Percentiles rank a stretch among this genome's conserved stretches.
Evolutionary conservation across 2,329 filamentous ascomycete species (phyloP).

Genomic region (Plectosphaerella plurivora): DNA sequence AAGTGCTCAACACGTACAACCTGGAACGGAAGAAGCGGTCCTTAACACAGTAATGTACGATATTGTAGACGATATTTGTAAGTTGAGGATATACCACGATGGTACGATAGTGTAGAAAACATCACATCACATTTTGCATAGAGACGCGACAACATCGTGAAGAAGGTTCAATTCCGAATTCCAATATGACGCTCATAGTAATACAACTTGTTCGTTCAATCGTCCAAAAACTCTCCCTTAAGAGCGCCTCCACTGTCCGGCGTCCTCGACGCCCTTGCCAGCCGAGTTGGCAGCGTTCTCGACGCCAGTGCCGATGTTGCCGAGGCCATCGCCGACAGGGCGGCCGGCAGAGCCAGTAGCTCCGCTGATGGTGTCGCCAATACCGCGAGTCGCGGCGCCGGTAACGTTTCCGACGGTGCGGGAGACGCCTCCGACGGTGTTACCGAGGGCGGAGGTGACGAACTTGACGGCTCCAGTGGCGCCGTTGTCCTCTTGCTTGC

Average conservation of each 20-base stretch:
- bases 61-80: neutral
- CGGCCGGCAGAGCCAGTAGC: conserved; percentile 49
- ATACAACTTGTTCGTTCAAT: neutral
- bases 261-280: conserved; percentile 51
- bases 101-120: neutral
- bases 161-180: no score
- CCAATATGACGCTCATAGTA: neutral
- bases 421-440: conserved; percentile 33
- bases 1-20: conserved; percentile 45
- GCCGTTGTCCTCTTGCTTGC: conserved; percentile 10
- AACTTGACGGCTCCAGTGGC: conserved; percentile 30
- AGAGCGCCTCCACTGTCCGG: conserved; percentile 49
- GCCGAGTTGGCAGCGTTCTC: conserved; percentile 44
- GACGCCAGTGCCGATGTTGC: conserved; percentile 47
- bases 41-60: neutral
- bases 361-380: conserved; percentile 51
- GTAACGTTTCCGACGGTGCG: conserved; percentile 35
- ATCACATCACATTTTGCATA: neutral
- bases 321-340: conserved; percentile 51
- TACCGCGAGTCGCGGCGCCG: conserved; percentile 49
- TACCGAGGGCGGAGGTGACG: conserved; percentile 34
- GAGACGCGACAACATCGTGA: no score
- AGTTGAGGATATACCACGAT: neutral
- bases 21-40: conserved; percentile 21
- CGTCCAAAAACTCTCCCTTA: neutral